Base-by-base conservation (phyloP, 352 stramenopile genomes). In the Globisporangium acanthophoron region DNA sequence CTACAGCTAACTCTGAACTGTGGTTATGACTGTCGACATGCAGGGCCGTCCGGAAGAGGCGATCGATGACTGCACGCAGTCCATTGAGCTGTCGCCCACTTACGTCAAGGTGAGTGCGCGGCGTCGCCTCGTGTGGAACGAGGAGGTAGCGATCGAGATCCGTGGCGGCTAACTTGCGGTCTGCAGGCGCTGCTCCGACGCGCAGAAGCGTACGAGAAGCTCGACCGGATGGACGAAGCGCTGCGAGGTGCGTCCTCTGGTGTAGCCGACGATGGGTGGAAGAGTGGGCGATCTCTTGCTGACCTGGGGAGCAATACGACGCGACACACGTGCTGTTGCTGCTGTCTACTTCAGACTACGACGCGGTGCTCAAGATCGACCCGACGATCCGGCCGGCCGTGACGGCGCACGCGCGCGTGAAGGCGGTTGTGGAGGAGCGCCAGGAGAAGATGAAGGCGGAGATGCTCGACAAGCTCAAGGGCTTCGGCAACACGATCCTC, bases 391-490 rank as follows among this genome's bases (percentile, higher is more conserved):
- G 64, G 31, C 61, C 74, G 24, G 84, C 74, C 0, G 65, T 85
- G 3, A 67, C 71, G 15, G 71, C 71, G 35, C 85, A 97, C 39
- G 69, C 66, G 29, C 78, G 94, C 47, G 64, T 98, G 29, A 71
- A 97, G 75, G 90, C 88, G 60, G 64, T 95, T 8, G 88, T 98
- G 57, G 90, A 97, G 37, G 93, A 98, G 65, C 81, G 92, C 45
- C 83, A 98, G 61, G 97, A 99, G 69, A 98, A 99, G 74, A 88
- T 99, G 70, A 99, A 99, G 77, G 90, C 92, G 29, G 96, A 98
- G 74, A 99, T 98, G 70, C 71, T 99, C 61, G 96, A 92, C 55
- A 95, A 93, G 72, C 87, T 99, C 55, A 99, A 99, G 73, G 97
- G 98, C 54, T 94, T 99, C 57, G 97, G 97, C 27, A 99, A 99